Evolutionary conservation across 192 early-diverging fungal species (phyloP), one percentile per base, ranked within the genome.

Genomic region (Backusella tarrabulga): DNA sequence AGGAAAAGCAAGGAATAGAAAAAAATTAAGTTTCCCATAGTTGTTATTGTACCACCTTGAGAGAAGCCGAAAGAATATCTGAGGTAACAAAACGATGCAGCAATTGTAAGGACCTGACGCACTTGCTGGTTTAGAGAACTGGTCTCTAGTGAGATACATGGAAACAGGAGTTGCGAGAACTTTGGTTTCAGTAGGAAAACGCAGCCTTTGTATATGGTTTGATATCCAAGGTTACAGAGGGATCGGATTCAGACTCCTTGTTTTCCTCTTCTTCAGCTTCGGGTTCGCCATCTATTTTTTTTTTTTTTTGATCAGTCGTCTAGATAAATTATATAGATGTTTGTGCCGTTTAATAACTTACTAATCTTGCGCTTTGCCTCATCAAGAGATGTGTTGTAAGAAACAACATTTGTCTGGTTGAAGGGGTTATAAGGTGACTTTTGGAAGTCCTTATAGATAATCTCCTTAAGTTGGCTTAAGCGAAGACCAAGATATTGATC

Each of bases 401-500:
- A 85, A 21, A 89, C 46, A 41, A 92, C 79, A 34, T 90, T 86
- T 12, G 85, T 83, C 81, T 94, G 91, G 85, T 96, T 96, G 79
- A 91, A 87, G 23, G 93, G 92, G 76, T 93, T 93, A 46, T 94
- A 91, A 1, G 91, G 90, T 8, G 91, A 88, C 87, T 93, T 94
- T 74, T 87, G 85, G 78, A 88, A 95, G 68, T 89, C 87, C 84
- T 96, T 96, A 89, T 89, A 96, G 60, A 92, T 72, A 67, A 96
- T 87, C 72, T 96, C 91, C 75, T 92, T 86, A 72, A 93, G 80
- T 78, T 97, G 95, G 50, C 83, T 89, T 80, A 91, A 83, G 32
- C 96, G 89, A 79, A 97, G 84, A 14, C 86, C 87, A 8, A 93
- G 95, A 80, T 95, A 87, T 79, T 97, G 95, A 66, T 80, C 78